These are phyloP conservation scores for Parathielavia hyrcaniae DNA, from an alignment of 495 filamentous ascomycete genomes.

Conservation along the genomic window DNA sequence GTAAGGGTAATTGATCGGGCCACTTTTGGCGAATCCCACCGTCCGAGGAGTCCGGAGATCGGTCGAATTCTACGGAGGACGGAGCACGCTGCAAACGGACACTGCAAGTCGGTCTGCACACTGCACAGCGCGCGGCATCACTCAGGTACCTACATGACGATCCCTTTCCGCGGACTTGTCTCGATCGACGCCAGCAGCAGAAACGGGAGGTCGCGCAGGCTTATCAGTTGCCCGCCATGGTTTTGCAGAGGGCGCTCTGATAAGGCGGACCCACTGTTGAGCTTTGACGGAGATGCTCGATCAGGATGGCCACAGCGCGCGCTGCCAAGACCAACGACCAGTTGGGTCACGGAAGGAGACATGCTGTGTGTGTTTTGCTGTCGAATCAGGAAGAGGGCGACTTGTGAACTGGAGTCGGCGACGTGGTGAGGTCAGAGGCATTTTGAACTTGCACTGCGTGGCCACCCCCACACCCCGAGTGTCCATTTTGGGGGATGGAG, in stretches of 20 bases:
- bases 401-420: not conserved
- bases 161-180: conserved; percentile 22
- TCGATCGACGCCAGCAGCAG: conserved; percentile 2
- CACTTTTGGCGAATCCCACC: not conserved
- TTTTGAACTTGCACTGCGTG: not conserved
- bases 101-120: too few relatives aligned
- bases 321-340: not conserved
- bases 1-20: not conserved
- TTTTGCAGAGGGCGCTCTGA: conserved; percentile 25
- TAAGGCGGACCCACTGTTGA: conserved; percentile 25
- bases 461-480: conserved; percentile 3
- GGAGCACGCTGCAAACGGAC: too few relatives aligned
- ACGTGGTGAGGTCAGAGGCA: not conserved
- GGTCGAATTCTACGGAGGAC: not conserved
- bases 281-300: conserved; percentile 28
- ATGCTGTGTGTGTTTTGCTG: not conserved
- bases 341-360: not conserved
- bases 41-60: conserved; percentile 6
- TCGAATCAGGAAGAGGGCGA: not conserved
- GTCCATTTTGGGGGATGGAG: not conserved
- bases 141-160: too few relatives aligned
- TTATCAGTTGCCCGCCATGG: conserved; percentile 26
- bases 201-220: conserved; percentile 6
- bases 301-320: not conserved
- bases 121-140: not conserved